phyloP scores from a whole-genome alignment of 2,329 filamentous ascomycete genomes.

The Colletotrichum cordylinicola region DNA sequence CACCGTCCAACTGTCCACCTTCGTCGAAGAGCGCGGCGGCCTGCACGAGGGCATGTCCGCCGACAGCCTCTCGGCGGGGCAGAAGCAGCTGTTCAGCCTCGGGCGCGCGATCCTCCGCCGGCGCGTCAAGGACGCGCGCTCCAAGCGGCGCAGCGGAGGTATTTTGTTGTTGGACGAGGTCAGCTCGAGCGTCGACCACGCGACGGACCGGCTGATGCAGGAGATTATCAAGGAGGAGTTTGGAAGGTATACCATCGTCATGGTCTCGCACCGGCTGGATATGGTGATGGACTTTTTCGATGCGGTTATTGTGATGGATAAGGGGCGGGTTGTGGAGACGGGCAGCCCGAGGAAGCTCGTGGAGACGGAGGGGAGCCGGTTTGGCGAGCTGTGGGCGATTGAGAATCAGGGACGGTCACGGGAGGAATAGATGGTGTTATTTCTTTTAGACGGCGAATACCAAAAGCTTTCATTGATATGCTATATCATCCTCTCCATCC shows the following conservation, averaged over 20 bases:
- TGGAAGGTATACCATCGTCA: slow-evolving; percentile 56
- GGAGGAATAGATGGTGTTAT: neutral
- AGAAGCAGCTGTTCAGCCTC: slow-evolving; percentile 65
- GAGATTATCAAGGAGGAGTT: slow-evolving; percentile 46
- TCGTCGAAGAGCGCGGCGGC: slow-evolving; percentile 30
- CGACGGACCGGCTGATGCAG: slow-evolving; percentile 47
- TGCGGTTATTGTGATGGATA: slow-evolving; percentile 54
- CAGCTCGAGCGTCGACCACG: slow-evolving; percentile 45
- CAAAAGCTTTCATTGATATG: fast-evolving
- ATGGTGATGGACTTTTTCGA: slow-evolving; percentile 59
- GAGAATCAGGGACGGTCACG: slow-evolving; percentile 11
- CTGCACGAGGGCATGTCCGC: slow-evolving; percentile 40
- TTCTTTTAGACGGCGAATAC: neutral
- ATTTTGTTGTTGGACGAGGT: slow-evolving; percentile 49
- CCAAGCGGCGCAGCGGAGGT: slow-evolving; percentile 23
- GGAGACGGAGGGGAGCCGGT: slow-evolving; percentile 29
- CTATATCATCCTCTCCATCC: too few relatives aligned
- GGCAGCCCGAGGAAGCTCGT: slow-evolving; percentile 20
- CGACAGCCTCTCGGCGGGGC: slow-evolving; percentile 56
- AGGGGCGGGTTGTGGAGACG: slow-evolving; percentile 46
- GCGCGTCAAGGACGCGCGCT: slow-evolving; percentile 34
- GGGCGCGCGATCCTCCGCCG: slow-evolving; percentile 57
- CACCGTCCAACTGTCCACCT: slow-evolving; percentile 30
- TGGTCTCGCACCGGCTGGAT: slow-evolving; percentile 50
- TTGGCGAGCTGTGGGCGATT: slow-evolving; percentile 36